phyloP scores from a whole-genome alignment of 257 asterid genomes.

The Nicotiana knightiana region DNA sequence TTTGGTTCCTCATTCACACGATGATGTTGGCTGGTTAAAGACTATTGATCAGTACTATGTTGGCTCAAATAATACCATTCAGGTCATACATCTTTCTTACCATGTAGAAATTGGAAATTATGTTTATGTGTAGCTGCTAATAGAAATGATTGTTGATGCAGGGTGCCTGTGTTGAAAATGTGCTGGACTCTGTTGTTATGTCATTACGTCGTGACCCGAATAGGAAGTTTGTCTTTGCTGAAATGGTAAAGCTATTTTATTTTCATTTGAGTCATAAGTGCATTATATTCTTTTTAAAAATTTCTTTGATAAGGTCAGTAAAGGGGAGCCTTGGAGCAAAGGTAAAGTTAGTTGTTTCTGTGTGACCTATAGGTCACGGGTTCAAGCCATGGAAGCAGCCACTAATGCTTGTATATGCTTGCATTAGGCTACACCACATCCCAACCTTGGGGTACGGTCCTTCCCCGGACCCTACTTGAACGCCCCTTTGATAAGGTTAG shows the following conservation, averaged over 20 bases:
- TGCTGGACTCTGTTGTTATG: slow-evolving; percentile 65
- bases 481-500: not conserved
- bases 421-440: too few species aligned
- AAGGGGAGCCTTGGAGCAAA: too few species aligned
- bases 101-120: not conserved
- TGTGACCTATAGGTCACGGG: too few species aligned
- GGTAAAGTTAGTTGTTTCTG: too few species aligned
- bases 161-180: slow-evolving; percentile 87
- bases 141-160: slow-evolving; percentile 27
- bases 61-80: slow-evolving; percentile 80
- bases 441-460: too few species aligned
- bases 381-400: too few species aligned
- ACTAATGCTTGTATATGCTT: too few species aligned
- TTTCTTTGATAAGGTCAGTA: not conserved
- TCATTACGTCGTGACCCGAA: slow-evolving; percentile 58
- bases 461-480: too few species aligned
- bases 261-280: not conserved
- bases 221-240: slow-evolving; percentile 78
- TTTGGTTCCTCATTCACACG: slow-evolving; percentile 85
- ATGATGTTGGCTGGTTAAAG: slow-evolving; percentile 95
- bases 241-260: slow-evolving; percentile 49
- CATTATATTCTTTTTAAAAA: too few species aligned
- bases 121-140: not conserved
- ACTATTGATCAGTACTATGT: slow-evolving; percentile 87
- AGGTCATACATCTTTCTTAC: slow-evolving; percentile 30